Percentiles rank a stretch among this genome's conserved stretches.
Evolutionary conservation across 768 basidiomycete species (phyloP).

Genomic region (Naganishia onofrii): DNA sequence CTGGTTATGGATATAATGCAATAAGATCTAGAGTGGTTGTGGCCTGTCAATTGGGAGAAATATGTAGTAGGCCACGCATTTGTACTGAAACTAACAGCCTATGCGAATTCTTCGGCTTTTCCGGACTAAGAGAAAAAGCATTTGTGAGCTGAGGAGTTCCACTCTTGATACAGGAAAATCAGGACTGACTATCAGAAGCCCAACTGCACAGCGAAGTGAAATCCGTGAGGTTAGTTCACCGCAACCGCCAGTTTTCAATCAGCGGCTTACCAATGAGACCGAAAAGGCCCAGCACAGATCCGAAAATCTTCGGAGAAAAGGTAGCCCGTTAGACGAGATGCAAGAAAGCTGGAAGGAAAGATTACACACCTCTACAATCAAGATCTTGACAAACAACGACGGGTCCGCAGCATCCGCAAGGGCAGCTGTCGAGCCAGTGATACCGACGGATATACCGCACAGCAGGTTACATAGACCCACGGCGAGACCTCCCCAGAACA

Average conservation of each 20-base stretch:
- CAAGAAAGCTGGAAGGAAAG: slow-evolving; percentile 50
- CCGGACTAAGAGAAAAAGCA: slow-evolving; percentile 44
- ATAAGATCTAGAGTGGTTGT: neutral
- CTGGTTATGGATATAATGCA: slow-evolving; percentile 2
- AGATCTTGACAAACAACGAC: slow-evolving; percentile 88
- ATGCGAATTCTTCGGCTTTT: slow-evolving; percentile 53
- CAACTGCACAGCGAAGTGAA: slow-evolving; percentile 57
- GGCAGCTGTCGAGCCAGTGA: slow-evolving; percentile 93
- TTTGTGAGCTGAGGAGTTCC: neutral
- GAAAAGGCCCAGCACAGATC: slow-evolving; percentile 77
- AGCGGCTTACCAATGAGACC: slow-evolving; percentile 76
- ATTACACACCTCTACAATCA: slow-evolving; percentile 92
- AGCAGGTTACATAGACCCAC: slow-evolving; percentile 92
- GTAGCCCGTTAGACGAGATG: neutral
- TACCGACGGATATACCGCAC: slow-evolving; percentile 89
- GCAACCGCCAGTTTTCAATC: neutral
- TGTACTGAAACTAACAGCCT: slow-evolving; percentile 1
- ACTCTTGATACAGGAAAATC: neutral
- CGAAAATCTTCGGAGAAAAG: slow-evolving; percentile 45
- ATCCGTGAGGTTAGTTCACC: neutral
- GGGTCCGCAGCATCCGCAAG: slow-evolving; percentile 94
- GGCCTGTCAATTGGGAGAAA: neutral
- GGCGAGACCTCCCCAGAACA: slow-evolving; percentile 96
- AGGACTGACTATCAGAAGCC: slow-evolving; percentile 70
- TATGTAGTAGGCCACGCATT: neutral